phyloP scores from a whole-genome alignment of 2,329 filamentous ascomycete species.

The Laburnicola sp. region DNA sequence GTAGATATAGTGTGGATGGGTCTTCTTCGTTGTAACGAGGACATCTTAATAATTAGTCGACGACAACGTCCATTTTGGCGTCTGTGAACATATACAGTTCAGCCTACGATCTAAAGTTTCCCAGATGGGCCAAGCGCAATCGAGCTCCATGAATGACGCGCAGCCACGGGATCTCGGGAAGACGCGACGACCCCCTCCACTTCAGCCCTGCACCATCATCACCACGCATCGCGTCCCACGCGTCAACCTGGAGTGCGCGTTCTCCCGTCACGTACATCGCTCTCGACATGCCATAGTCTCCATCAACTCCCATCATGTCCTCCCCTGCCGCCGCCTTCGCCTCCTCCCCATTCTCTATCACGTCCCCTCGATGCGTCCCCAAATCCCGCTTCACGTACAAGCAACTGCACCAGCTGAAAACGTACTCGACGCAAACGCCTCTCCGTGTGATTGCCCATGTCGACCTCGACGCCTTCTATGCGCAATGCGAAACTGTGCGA shows the following conservation, averaged over 20 bases:
- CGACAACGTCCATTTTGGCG: neutral
- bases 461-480: slow-evolving; percentile 95
- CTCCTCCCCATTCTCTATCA: slow-evolving; percentile 52
- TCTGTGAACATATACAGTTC: neutral
- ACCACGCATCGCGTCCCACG: neutral
- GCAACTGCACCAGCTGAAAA: slow-evolving; percentile 74
- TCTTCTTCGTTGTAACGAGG: neutral
- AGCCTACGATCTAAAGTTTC: neutral
- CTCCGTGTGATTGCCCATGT: slow-evolving; percentile 87
- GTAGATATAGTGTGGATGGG: too few species aligned
- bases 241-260: neutral
- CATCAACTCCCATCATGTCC: slow-evolving; percentile 42
- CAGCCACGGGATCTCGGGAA: slow-evolving; percentile 40
- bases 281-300: slow-evolving; percentile 18
- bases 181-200: slow-evolving; percentile 24
- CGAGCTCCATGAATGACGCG: slow-evolving; percentile 36
- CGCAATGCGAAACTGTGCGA: slow-evolving; percentile 90
- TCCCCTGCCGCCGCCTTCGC: slow-evolving; percentile 53
- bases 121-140: slow-evolving; percentile 22
- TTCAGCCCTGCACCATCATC: neutral
- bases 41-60: neutral
- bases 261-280: neutral
- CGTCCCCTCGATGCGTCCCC: slow-evolving; percentile 38
- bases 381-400: slow-evolving; percentile 82
- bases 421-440: slow-evolving; percentile 71